Evolutionary conservation across 1,284 basidiomycete species (phyloP), one percentile per base, ranked within the genome.

Genomic region (Hypsizygus ulmarius): DNA sequence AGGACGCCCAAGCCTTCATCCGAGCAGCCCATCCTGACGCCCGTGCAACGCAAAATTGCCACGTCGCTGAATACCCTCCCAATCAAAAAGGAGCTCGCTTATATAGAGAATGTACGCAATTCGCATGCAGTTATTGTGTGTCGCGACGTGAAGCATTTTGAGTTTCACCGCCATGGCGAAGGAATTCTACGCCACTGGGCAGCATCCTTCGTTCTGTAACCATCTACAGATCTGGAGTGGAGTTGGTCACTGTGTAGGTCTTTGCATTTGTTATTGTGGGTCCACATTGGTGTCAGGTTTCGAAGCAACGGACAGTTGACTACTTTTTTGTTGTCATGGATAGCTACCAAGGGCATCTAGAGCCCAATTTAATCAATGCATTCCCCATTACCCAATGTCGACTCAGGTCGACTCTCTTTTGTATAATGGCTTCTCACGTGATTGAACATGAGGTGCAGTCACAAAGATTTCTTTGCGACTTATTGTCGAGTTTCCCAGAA

Each of bases 151-250:
- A 71, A 79, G 59, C 64, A 70, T 34, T 87, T 84, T 57, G 68
- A 75, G 55, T 56, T 66, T 12, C 83, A 88, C 57, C 66, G 71
- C 40, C 60, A 67, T 16, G 88, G 87, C 9, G 76, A 81, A 59
- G 77, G 78, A 32, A 77, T 89, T 3, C 45, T 90, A 32, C 70
- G 74, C 50, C 84, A 89, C 62, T 87, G 84, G 84, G 86, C 84
- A 16, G 75, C 80, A 51, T 72, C 77, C n/a, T 84, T 90, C 41
- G 46, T 47, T 45, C 47, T 59, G 14, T 59, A 51, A 36, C 15
- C 18, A n/a, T 40, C 38, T 33, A 12, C 10, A 36, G 32, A 33
- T 44, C 15, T 43, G 10, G 14, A 1, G 19, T 34, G 21, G 11
- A 27, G 21, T 12, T 27, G n/a, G 14, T 33, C 12, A 19, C n/a